Evolutionary conservation across 2,329 filamentous ascomycete species (phyloP).

Genomic region (Pseudophaeomoniella oleicola): DNA sequence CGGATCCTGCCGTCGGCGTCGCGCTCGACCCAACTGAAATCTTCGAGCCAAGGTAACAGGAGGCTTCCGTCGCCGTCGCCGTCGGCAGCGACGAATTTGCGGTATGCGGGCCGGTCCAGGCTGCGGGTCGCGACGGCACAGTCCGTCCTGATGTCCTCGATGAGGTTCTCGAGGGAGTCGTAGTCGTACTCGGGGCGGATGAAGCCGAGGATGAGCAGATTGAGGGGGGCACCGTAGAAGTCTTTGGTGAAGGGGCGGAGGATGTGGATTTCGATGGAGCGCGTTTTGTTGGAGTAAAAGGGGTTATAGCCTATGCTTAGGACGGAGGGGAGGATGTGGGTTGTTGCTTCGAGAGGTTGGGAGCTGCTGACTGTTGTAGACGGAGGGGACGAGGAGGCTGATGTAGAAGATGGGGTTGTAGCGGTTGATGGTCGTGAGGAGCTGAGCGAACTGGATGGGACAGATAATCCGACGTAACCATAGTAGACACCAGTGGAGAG

Average conservation of each 20-base stretch:
- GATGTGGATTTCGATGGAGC: constrained; percentile 70
- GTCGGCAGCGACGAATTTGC: constrained; percentile 26
- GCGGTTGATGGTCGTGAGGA: constrained; percentile 10
- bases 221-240: constrained; percentile 74
- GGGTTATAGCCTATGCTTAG: constrained; percentile 96
- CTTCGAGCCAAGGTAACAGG: constrained; percentile 15
- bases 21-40: constrained; percentile 14
- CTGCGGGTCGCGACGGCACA: constrained; percentile 68
- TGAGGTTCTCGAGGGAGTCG: constrained; percentile 62
- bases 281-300: constrained; percentile 85
- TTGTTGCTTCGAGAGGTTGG: not conserved
- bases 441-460: constrained; percentile 23
- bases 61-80: constrained; percentile 16
- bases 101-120: constrained; percentile 51
- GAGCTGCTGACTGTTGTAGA: constrained; percentile 1
- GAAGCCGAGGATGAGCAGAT: constrained; percentile 69
- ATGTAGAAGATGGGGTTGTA: constrained; percentile 7
- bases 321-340: constrained; percentile 44
- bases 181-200: constrained; percentile 87
- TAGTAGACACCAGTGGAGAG: constrained; percentile 80
- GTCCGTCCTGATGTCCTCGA: constrained; percentile 79
- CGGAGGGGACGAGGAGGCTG: not conserved
- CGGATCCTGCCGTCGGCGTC: constrained; percentile 12
- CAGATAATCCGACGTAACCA: constrained; percentile 67
- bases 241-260: constrained; percentile 62